A percentile compares a stretch with the other conserved stretches of the same genome.
phyloP scores from a whole-genome alignment of 2,329 filamentous ascomycete genomes.

The Aspergillus thermomutatus region DNA sequence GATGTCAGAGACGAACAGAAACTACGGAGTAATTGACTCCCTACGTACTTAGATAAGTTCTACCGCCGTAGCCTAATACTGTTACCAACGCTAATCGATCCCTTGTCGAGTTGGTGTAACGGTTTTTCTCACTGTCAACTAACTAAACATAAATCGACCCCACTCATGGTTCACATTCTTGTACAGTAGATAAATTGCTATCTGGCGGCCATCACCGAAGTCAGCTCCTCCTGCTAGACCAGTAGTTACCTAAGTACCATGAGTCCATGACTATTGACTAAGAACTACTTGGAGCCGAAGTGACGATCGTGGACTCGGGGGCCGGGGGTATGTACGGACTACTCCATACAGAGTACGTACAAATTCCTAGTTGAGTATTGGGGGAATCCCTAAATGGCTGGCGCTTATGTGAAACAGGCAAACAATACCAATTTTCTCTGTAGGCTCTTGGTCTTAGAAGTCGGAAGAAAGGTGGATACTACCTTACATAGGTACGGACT shows the following conservation, averaged over 20 bases:
- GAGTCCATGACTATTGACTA: too few species aligned
- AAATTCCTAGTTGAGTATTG: background rate
- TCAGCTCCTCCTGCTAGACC: background rate
- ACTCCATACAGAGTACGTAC: background rate
- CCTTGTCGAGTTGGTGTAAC: constrained; percentile 28
- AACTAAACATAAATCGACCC: constrained; percentile 11
- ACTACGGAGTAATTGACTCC: background rate
- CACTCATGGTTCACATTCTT: background rate
- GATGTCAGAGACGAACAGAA: background rate
- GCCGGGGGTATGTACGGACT: background rate
- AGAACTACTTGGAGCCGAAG: too few species aligned
- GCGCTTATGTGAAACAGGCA: background rate
- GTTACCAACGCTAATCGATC: constrained; percentile 1
- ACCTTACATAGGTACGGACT: too few species aligned
- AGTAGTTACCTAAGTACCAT: background rate
- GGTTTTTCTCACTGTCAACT: constrained; percentile 22
- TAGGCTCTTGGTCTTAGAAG: background rate
- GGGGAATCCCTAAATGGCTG: background rate
- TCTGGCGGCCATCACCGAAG: background rate
- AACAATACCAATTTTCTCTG: background rate
- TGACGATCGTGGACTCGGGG: too few species aligned
- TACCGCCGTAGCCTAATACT: background rate
- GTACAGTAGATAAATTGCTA: background rate
- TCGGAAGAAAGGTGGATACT: too few species aligned
- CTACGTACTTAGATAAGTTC: background rate